A percentile compares a stretch with the other conserved stretches of the same genome.
Evolutionary conservation across 768 basidiomycete genomes (phyloP).

Genomic region (Artomyces pyxidatus): DNA sequence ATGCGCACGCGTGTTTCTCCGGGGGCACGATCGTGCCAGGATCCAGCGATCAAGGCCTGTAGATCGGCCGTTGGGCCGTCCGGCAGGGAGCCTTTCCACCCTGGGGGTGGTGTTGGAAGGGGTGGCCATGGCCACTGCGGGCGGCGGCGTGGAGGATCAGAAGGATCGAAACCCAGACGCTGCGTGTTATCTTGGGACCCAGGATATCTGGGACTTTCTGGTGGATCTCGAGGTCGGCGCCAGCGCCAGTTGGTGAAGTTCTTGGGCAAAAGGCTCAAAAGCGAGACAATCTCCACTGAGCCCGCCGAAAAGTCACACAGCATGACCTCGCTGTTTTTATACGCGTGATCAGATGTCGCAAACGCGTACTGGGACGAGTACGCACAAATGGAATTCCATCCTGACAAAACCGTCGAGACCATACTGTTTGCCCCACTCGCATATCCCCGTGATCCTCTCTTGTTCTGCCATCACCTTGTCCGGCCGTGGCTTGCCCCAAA

Average conservation of each 20-base stretch:
- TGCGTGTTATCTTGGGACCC: conserved; percentile 6
- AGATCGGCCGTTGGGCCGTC: conserved; percentile 5
- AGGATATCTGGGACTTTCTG: not conserved
- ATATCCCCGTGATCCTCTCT: conserved; percentile 30
- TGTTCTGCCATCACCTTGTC: conserved; percentile 19
- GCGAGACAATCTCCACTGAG: conserved; percentile 7
- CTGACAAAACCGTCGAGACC: conserved; percentile 41
- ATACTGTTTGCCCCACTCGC: conserved; percentile 34
- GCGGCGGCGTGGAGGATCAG: not conserved
- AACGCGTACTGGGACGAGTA: not conserved
- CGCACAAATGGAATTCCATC: conserved; percentile 16
- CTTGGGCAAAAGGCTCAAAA: not conserved
- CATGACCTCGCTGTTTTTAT: conserved; percentile 20
- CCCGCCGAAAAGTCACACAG: conserved; percentile 8
- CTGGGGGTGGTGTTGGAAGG: not conserved
- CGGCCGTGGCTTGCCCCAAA: not conserved
- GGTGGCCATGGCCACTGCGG: not conserved
- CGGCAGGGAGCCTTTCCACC: conserved; percentile 2
- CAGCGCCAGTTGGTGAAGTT: not conserved
- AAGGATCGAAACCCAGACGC: conserved; percentile 31
- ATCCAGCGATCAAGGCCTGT: conserved; percentile 7
- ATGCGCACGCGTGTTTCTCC: conserved; percentile 28
- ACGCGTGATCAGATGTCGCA: conserved; percentile 9
- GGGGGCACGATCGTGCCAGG: conserved; percentile 28
- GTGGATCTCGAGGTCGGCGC: not conserved